phyloP scores from a whole-genome alignment of 768 basidiomycete genomes.

The Suillus lakei region DNA sequence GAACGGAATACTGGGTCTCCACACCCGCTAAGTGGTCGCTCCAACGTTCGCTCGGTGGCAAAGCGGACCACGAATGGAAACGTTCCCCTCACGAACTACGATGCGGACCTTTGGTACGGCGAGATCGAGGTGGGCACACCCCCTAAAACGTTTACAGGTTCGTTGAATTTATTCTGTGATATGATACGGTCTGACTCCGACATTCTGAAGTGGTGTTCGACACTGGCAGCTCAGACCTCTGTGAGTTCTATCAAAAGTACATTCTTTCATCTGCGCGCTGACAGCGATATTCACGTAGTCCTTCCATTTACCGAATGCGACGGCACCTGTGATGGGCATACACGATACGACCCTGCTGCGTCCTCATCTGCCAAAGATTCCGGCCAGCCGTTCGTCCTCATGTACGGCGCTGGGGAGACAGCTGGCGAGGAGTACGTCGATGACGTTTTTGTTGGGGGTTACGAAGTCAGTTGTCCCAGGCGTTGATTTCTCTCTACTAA shows the following conservation, averaged over 20 bases:
- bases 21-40: conserved; percentile 33
- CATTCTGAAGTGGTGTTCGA: conserved; percentile 47
- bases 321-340: conserved; percentile 30
- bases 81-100: conserved; percentile 35
- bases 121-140: conserved; percentile 50
- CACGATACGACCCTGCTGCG: conserved; percentile 24
- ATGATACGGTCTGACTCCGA: neutral
- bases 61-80: conserved; percentile 24
- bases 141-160: conserved; percentile 41
- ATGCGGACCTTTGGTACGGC: conserved; percentile 13
- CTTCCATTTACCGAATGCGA: conserved; percentile 30
- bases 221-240: conserved; percentile 54
- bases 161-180: neutral
- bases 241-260: conserved; percentile 11
- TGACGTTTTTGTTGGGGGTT: conserved; percentile 38
- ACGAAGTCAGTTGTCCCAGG: conserved; percentile 26
- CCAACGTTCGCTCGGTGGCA: neutral
- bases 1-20: conserved; percentile 45
- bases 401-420: conserved; percentile 44
- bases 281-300: conserved; percentile 28
- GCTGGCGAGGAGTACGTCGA: conserved; percentile 41
- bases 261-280: too few relatives aligned
- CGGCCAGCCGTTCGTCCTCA: conserved; percentile 27
- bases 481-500: neutral
- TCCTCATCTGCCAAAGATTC: conserved; percentile 30